Base-by-base conservation (phyloP, 805 yeast genomes). In the Candida krabiensis region DNA sequence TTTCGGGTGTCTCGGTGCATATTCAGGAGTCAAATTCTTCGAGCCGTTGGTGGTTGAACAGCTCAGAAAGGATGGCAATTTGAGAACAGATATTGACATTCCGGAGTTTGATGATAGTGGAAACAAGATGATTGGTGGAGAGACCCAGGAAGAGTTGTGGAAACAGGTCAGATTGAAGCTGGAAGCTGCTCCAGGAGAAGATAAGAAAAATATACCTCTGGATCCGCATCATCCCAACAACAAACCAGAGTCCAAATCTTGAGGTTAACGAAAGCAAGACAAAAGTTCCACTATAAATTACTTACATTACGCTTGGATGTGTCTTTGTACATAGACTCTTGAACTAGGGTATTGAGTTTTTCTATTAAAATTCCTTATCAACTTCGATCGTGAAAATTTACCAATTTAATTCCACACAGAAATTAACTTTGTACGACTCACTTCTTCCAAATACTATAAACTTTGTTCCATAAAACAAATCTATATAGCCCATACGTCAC, bases 21-120 rank as follows among this genome's bases (percentile, higher is more conserved):
- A 72, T 49, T 66, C 73, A 14, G 86, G 86, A 3, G 61, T 77
- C 39, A 77, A 73, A 54, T 85, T 85, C 61, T 85, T 86, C 67
- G 81, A 81, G 49, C 95, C 95, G 2, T 58, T 85, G 13, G 73
- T 85, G 3, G 72, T 84, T 21, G 89, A 81, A 32, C 82, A 74
- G 46, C 66, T 85, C 41, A 69, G 71, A 49, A 75, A 79, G 52
- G 88, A 83, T 44, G 86, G 87, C 2, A 71, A 72, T 41, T 65
- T 85, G 34, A 71, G 90, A 54, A 53, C 61, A 2, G 91, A 82
- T 50, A 71, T 83, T 30, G 64, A 65, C 11, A 65, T 82, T 24
- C 83, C 83, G 2, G 67, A 76, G 21, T 75, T 69, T 43, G 78
- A 75, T 44, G 66, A 60, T 5, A 67, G 70, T 14, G 77, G 77